Base-by-base conservation (phyloP, 1,139 yeast species). In the Chernovozyma sophiae-reginae region DNA sequence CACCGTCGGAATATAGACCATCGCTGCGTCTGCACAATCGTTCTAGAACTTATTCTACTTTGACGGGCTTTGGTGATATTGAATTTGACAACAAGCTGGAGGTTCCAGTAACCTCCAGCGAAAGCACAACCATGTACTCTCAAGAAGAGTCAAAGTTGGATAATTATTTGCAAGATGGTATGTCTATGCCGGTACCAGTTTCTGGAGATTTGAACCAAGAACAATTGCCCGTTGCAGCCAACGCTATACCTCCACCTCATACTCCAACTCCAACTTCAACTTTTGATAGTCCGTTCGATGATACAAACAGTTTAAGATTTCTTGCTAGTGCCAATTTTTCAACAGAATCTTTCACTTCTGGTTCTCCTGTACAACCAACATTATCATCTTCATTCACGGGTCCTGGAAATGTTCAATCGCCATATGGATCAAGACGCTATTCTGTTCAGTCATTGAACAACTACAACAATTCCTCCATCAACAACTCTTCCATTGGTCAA, bases 321-420 rank as follows among this genome's bases (percentile, higher is more conserved):
- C 51, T 68, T 20, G 61, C 67, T 11, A 65, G 72, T 41, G 65
- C 72, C 31, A 69, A 69, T 47, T 69, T 69, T 47, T 67, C 72
- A n/a, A 51, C 68, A 0, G 74, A 69, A 34, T 69, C 74, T 2
- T 45, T 68, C 13, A 31, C 13, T 13, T 16, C 30, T 8, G 17
- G 7, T 40, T 39, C 25, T 31, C 39, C 35, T n/a, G 44, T 37
- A 10, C 35, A 45, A 36, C 12, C 32, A 31, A 33, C 32, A 18
- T 12, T 19, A 17, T n/a, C 11, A 20, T 7, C 23, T 20, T 7
- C 6, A 7, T 20, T 20, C 10, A 20, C 10, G 23, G 23, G 23
- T 20, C 29, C 29, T 7, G 29, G 17, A 12, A 6, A 6, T 13
- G 12, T 26, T 6, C 6, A 13, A 6, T 33, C 35, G 4, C 35